Base-by-base conservation (phyloP, 805 yeast genomes). In the Hanseniaspora osmophila region DNA sequence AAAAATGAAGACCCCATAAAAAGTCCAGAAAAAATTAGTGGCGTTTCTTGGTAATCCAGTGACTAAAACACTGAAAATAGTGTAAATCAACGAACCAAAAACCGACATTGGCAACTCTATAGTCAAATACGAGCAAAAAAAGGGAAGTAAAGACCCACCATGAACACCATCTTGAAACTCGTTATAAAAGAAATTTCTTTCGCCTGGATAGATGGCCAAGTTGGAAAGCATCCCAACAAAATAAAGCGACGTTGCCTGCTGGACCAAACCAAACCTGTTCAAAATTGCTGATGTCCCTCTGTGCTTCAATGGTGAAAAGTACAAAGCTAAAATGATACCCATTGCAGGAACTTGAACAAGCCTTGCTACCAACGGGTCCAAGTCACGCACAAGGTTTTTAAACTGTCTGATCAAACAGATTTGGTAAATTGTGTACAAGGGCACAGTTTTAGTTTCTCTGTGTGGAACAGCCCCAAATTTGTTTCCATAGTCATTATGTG, bases 191-290 rank as follows among this genome's bases (percentile, higher is more conserved):
- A 79, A 73, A 52, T 79, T 72, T 49, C 88, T 66, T 53, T 84
- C 92, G 12, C 64, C 60, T 2, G 95, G 94, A 56, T 80, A 86
- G 13, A 82, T 69, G 1, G 88, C 74, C 56, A 85, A 67, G 59
- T 84, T 85, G 54, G 80, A 83, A 46, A 86, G 69, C 71, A 85
- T 74, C 0, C 95, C 95, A 42, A 78, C 77, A 58, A 78, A 86
- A 56, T 81, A 85, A 44, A 85, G 58, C 30, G 85, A 77, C 18
- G 80, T 65, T 2, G 80, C 71, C 55, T 83, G 84, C 59, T 86
- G 95, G 2, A 81, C 70, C 42, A 85, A 63, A 2, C 95, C 95
- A 15, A 86, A 61, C 51, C 94, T 65, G 59, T 84, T 75, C 47
- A 69, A 69, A 30, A 84, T 70, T 5, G 38, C 38, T 32, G 90